Evolutionary conservation across 2,329 filamentous ascomycete species (phyloP).

Genomic region (Dothideomycetes sp.): DNA sequence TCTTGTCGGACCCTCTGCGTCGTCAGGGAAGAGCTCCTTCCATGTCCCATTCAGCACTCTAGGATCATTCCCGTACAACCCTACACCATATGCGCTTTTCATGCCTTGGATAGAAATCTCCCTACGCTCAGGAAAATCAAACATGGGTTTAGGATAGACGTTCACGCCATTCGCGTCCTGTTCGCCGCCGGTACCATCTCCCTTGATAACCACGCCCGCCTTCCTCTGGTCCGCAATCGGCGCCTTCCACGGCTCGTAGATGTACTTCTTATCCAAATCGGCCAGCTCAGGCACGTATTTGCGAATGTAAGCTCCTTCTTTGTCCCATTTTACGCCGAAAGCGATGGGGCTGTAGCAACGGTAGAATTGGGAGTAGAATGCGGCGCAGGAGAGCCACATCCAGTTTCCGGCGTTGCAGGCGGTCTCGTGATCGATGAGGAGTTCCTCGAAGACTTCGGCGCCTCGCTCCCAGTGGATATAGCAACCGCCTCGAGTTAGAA

Average conservation of each 20-base stretch:
- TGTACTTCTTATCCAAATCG: constrained; percentile 53
- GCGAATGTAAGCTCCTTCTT: constrained; percentile 52
- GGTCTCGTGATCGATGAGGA: constrained; percentile 62
- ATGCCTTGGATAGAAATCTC: constrained; percentile 54
- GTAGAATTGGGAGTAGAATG: constrained; percentile 64
- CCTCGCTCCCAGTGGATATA: constrained; percentile 73
- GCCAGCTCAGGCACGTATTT: constrained; percentile 57
- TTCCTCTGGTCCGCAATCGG: constrained; percentile 56
- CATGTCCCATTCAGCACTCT: constrained; percentile 51
- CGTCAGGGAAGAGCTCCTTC: constrained; percentile 37
- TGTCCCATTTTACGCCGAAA: constrained; percentile 68
- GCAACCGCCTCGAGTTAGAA: constrained; percentile 68
- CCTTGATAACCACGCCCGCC: constrained; percentile 52
- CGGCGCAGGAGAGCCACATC: constrained; percentile 68
- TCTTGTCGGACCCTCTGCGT: constrained; percentile 33
- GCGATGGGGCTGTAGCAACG: constrained; percentile 59
- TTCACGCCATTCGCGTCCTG: constrained; percentile 29
- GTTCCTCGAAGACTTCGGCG: constrained; percentile 67
- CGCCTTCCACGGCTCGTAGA: constrained; percentile 73
- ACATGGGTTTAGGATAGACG: constrained; percentile 63
- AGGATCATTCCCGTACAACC: constrained; percentile 52
- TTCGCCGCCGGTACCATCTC: constrained; percentile 30
- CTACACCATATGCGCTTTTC: constrained; percentile 58
- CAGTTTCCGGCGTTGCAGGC: constrained; percentile 67
- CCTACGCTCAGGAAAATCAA: constrained; percentile 57